phyloP scores from a whole-genome alignment of 805 yeast species.

The Yamadazyma nakazawae region DNA sequence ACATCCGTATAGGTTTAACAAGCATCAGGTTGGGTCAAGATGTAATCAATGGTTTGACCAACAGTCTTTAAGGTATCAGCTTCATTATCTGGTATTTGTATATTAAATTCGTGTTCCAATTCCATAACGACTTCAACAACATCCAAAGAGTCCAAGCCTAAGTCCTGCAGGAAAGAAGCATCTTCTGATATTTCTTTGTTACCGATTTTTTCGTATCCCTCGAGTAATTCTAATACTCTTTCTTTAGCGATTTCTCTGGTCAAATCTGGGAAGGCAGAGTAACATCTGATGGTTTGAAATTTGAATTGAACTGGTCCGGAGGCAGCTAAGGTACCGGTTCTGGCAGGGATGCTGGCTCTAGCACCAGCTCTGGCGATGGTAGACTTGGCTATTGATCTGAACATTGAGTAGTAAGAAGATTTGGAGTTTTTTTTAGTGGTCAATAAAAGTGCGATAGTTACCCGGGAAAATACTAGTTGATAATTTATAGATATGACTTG shows the following conservation, averaged over 20 bases:
- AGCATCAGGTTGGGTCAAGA: slow-evolving; percentile 42
- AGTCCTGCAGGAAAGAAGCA: slow-evolving; percentile 36
- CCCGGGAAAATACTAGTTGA: not conserved
- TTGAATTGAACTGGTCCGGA: not conserved
- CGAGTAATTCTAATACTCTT: slow-evolving; percentile 60
- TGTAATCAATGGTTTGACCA: slow-evolving; percentile 43
- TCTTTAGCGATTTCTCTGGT: slow-evolving; percentile 61
- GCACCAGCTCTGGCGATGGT: slow-evolving; percentile 1
- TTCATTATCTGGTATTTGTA: slow-evolving; percentile 46
- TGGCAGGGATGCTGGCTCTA: slow-evolving; percentile 1
- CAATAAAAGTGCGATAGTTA: slow-evolving; percentile 5
- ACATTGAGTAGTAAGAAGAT: slow-evolving; percentile 10
- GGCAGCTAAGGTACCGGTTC: not conserved
- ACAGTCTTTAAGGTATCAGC: slow-evolving; percentile 46
- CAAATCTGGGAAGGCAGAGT: slow-evolving; percentile 58
- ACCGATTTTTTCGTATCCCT: slow-evolving; percentile 59
- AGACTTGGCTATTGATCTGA: slow-evolving; percentile 10
- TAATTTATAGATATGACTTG: too few relatives aligned
- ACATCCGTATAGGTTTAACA: slow-evolving; percentile 2
- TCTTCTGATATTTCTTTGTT: slow-evolving; percentile 34
- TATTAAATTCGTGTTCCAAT: slow-evolving; percentile 46
- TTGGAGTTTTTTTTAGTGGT: slow-evolving; percentile 7
- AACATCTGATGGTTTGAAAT: slow-evolving; percentile 25
- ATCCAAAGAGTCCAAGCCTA: slow-evolving; percentile 47
- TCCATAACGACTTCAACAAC: slow-evolving; percentile 48